Percentiles rank a stretch among this genome's conserved stretches.
Conservation (phyloP, 2,329 filamentous ascomycete species). For the Fusarium xylarioides region DNA sequence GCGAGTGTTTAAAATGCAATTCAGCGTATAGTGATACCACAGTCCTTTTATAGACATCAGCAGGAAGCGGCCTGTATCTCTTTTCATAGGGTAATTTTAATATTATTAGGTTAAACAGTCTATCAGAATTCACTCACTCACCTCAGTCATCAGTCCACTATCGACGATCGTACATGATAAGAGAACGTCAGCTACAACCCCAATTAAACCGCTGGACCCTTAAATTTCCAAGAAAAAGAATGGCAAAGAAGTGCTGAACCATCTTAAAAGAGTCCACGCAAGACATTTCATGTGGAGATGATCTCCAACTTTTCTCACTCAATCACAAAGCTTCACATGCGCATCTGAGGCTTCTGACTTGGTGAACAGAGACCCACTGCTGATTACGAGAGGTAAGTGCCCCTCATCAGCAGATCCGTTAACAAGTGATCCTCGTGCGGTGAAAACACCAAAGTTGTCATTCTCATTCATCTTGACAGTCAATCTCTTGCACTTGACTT, state of each 20-base stretch:
- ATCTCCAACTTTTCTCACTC: conserved; percentile 27
- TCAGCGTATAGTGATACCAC: conserved; percentile 26
- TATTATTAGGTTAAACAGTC: conserved; percentile 3
- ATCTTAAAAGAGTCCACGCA: conserved; percentile 28
- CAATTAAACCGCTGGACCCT: not conserved
- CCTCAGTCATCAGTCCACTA: not conserved
- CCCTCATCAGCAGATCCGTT: conserved; percentile 17
- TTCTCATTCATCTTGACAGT: not conserved
- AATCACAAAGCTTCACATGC: conserved; percentile 19
- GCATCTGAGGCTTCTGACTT: conserved; percentile 11
- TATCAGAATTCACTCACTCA: not conserved
- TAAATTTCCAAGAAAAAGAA: conserved; percentile 13
- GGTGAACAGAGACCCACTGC: conserved; percentile 17
- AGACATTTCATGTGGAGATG: conserved; percentile 28
- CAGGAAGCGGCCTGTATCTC: conserved; percentile 38
- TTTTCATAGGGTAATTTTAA: conserved; percentile 36
- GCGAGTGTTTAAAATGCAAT: conserved; percentile 7
- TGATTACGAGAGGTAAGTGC: conserved; percentile 30
- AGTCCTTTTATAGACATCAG: conserved; percentile 28
- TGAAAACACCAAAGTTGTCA: conserved; percentile 16
- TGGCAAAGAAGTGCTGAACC: conserved; percentile 20
- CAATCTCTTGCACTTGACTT: not conserved
- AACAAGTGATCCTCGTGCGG: conserved; percentile 14
- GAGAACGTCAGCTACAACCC: not conserved
- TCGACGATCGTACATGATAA: not conserved